A percentile compares a stretch with the other conserved stretches of the same genome.
phyloP scores from a whole-genome alignment of 169 alveolate species.

The Babesia divergens region DNA sequence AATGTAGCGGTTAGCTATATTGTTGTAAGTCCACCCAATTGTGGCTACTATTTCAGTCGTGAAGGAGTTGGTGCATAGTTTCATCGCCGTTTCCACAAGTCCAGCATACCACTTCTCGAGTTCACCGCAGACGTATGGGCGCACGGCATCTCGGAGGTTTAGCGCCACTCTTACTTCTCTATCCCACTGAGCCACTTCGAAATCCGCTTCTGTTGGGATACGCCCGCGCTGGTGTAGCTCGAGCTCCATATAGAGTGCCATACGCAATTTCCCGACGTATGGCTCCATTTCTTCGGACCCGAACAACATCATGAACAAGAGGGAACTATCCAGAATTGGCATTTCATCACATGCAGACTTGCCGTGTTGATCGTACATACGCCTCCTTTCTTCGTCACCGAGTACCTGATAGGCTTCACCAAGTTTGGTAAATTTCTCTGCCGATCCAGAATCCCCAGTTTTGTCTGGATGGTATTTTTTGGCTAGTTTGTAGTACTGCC shows the following conservation, averaged over 20 bases:
- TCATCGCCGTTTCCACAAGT: slow-evolving; percentile 71
- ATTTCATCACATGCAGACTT: slow-evolving; percentile 86
- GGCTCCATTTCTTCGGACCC: slow-evolving; percentile 87
- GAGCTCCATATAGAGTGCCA: slow-evolving; percentile 81
- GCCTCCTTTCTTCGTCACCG: slow-evolving; percentile 90
- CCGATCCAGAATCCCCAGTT: slow-evolving; percentile 85
- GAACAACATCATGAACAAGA: slow-evolving; percentile 85
- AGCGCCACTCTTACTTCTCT: slow-evolving; percentile 83
- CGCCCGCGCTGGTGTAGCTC: slow-evolving; percentile 54
- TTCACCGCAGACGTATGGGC: slow-evolving; percentile 75
- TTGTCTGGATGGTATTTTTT: slow-evolving; percentile 92
- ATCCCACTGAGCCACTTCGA: slow-evolving; percentile 72
- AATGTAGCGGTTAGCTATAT: slow-evolving; percentile 82
- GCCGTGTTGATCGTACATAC: slow-evolving; percentile 89
- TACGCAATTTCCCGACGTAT: slow-evolving; percentile 82
- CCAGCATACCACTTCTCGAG: slow-evolving; percentile 71
- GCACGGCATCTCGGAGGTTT: slow-evolving; percentile 73
- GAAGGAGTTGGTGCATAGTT: slow-evolving; percentile 80
- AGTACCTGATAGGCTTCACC: slow-evolving; percentile 92
- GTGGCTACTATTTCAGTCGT: slow-evolving; percentile 83
- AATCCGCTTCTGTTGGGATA: slow-evolving; percentile 43
- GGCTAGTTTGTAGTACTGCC: slow-evolving; percentile 85
- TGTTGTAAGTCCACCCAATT: slow-evolving; percentile 88
- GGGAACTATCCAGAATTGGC: slow-evolving; percentile 84
- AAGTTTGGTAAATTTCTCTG: slow-evolving; percentile 79